Base-by-base conservation (phyloP, 768 basidiomycete genomes). In the Naematelia aurantialba region DNA sequence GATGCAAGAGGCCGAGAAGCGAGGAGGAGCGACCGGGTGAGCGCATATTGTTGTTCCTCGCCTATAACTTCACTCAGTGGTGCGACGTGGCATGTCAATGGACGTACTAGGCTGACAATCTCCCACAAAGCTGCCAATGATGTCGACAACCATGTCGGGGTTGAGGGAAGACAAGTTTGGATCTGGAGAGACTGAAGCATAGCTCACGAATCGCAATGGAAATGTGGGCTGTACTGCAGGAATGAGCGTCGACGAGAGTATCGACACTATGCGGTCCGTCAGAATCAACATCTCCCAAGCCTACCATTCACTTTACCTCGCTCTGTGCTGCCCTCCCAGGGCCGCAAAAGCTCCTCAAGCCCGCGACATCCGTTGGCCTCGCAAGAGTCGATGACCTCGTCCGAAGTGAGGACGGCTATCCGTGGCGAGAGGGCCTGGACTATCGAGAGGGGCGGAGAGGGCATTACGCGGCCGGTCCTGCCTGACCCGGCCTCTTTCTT, bases 311-410 rank as follows among this genome's bases (percentile, higher is more conserved):
- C 52, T 72, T 67, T 14, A 75, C 76, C 76, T 55, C 70, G 55
- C 62, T 77, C 76, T 2, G 73, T 66, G 2, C 58, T 54, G 17
- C 69, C 64, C 54, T 77, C 72, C 76, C 76, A 77, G 31, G 76
- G 76, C 45, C 70, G 61, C 42, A 77, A 60, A 12, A 77, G 60
- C 60, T 77, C 74, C 22, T 77, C 76, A 34, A 77, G 55, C 2
- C 74, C 71, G 30, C 64, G 62, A 59, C 72, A 74, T 11, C 76
- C 76, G 56, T 77, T 77, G 12, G 67, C 61, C 59, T 67, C 70
- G 60, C 76, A 77, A 10, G 68, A 64, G 4, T 59, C 29, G 11
- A 65, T 52, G 2, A 77, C 76, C 61, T 75, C 66, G 47, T 74
- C 66, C n/a, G 74, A 69, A 21, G 72, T 55, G 52, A 77, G 65